A percentile compares a stretch with the other conserved stretches of the same genome.
Conservation (phyloP, 495 filamentous ascomycete species). For the Penicillium subrubescens region DNA sequence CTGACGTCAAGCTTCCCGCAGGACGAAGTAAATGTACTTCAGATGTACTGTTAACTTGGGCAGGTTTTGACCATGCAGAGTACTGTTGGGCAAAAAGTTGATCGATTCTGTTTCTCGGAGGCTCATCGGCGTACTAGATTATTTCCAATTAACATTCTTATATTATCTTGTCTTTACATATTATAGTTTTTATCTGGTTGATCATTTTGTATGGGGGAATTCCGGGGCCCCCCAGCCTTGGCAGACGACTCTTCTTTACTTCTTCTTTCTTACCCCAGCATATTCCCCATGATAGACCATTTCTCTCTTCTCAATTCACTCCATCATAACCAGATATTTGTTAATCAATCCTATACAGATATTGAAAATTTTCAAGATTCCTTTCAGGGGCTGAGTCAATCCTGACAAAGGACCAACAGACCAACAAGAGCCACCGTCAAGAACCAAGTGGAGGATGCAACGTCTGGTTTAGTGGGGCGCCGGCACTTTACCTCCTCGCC, state of each 20-base stretch:
- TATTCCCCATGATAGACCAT: neutral
- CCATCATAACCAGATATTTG: neutral
- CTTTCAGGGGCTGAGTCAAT: conserved; percentile 23
- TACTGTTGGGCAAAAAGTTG: neutral
- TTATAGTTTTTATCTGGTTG: too few relatives aligned
- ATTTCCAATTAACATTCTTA: neutral
- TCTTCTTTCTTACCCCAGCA: neutral
- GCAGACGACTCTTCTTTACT: neutral
- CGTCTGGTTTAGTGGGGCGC: conserved; percentile 16
- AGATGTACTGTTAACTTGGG: too few relatives aligned
- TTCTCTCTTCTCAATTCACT: neutral
- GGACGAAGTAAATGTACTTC: neutral
- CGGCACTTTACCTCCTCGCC: conserved; percentile 26
- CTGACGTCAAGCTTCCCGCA: conserved; percentile 1
- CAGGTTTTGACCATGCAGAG: neutral
- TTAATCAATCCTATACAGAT: neutral
- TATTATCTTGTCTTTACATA: neutral
- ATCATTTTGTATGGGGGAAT: conserved; percentile 5
- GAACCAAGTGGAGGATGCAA: conserved; percentile 18
- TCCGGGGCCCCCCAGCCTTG: conserved; percentile 1
- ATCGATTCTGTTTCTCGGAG: neutral
- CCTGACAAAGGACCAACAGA: conserved; percentile 25
- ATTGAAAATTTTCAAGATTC: neutral
- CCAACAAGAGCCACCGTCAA: neutral
- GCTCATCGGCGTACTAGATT: neutral